Conservation (phyloP, 805 yeast species). For the Hanseniaspora lindneri region DNA sequence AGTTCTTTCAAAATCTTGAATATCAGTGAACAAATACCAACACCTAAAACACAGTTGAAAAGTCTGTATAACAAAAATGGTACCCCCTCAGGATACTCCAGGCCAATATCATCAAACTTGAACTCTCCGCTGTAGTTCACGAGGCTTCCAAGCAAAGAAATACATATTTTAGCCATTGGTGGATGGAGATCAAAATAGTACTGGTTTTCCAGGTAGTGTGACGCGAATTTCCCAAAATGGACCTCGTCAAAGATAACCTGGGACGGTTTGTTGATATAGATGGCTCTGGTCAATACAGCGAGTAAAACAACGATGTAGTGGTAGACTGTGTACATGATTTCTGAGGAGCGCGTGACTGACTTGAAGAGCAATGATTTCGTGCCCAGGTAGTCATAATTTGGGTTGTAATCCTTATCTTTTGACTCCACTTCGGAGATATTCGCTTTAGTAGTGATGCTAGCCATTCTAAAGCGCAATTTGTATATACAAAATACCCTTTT, state of each 20-base stretch:
- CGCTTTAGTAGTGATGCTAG: background rate
- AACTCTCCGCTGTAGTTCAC: conserved; percentile 86
- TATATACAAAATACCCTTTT: no score
- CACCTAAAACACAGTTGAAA: conserved; percentile 68
- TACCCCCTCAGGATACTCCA: conserved; percentile 61
- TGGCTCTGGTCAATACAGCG: conserved; percentile 58
- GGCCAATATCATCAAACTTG: conserved; percentile 84
- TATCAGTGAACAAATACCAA: conserved; percentile 70
- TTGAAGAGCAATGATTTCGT: conserved; percentile 24
- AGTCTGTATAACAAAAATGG: conserved; percentile 79
- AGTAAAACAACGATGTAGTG: conserved; percentile 49
- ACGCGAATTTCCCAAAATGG: conserved; percentile 76
- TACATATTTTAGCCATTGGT: conserved; percentile 87
- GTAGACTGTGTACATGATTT: conserved; percentile 35
- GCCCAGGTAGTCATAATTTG: conserved; percentile 19
- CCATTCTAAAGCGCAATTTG: background rate
- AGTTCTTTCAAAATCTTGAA: conserved; percentile 78
- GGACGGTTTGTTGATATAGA: conserved; percentile 48
- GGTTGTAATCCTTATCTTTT: conserved; percentile 12
- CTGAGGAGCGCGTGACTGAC: conserved; percentile 23
- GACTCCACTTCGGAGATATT: background rate
- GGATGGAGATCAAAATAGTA: conserved; percentile 96
- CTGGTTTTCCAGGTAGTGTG: conserved; percentile 75
- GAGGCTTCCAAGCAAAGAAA: conserved; percentile 81
- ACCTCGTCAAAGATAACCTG: conserved; percentile 81